These are phyloP conservation scores for Calonectria honghensis DNA, from an alignment of 2,329 filamentous ascomycete species.

Conservation along the genomic window DNA sequence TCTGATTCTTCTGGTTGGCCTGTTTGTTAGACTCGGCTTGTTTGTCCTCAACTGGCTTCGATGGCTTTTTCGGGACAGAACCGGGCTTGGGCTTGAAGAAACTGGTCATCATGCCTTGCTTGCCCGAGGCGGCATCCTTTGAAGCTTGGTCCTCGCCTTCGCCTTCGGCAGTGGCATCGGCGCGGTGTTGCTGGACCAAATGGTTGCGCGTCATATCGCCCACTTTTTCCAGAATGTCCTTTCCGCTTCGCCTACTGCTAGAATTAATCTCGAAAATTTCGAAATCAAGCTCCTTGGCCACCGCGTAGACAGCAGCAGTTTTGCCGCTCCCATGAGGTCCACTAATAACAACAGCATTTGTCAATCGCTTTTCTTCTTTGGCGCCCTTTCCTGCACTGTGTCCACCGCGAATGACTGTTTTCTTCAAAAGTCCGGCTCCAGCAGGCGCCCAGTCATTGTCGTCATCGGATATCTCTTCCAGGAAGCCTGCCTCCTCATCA, in stretches of 20 bases:
- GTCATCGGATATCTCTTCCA: slow-evolving; percentile 80
- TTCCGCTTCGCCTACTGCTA: slow-evolving; percentile 87
- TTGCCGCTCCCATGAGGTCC: slow-evolving; percentile 95
- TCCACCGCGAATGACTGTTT: slow-evolving; percentile 72
- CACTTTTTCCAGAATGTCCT: slow-evolving; percentile 92
- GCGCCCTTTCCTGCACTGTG: slow-evolving; percentile 58
- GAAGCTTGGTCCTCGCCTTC: slow-evolving; percentile 57
- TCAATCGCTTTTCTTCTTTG: slow-evolving; percentile 70
- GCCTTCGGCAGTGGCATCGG: slow-evolving; percentile 55
- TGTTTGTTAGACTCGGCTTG: slow-evolving; percentile 57
- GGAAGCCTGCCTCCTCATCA: slow-evolving; percentile 82
- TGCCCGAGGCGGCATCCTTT: slow-evolving; percentile 78
- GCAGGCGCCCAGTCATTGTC: slow-evolving; percentile 70
- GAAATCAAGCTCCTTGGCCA: slow-evolving; percentile 92
- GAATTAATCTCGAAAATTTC: slow-evolving; percentile 97
- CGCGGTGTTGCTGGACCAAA: slow-evolving; percentile 77
- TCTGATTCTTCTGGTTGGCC: slow-evolving; percentile 75
- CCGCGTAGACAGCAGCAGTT: slow-evolving; percentile 92
- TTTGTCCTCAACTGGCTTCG: slow-evolving; percentile 54
- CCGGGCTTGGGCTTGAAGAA: slow-evolving; percentile 81
- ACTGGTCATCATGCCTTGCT: slow-evolving; percentile 85
- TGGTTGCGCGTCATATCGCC: slow-evolving; percentile 99
- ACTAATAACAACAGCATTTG: slow-evolving; percentile 90
- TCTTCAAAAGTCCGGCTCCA: slow-evolving; percentile 64
- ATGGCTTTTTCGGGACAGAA: slow-evolving; percentile 51